Evolutionary conservation across 1,284 basidiomycete species (phyloP).

Genomic region (Ustilago trichophora): DNA sequence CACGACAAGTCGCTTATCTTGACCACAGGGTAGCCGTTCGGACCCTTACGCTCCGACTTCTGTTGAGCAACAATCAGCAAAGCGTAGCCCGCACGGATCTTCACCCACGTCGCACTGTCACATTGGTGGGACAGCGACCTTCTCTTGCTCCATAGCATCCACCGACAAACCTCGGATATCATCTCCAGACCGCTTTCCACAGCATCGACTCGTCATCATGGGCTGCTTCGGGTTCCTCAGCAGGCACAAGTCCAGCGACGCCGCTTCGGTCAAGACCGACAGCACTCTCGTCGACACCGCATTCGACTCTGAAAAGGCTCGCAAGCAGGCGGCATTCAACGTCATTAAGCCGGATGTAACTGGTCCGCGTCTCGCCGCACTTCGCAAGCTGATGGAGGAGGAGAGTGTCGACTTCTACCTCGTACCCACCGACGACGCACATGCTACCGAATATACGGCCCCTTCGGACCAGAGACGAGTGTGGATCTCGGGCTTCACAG

Average conservation of each 20-base stretch:
- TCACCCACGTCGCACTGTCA: too few relatives aligned
- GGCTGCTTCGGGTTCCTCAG: conserved; percentile 40
- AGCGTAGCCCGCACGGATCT: conserved; percentile 12
- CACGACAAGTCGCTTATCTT: background rate
- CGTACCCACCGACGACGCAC: conserved; percentile 85
- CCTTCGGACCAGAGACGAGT: conserved; percentile 80
- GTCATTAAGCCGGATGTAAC: conserved; percentile 31
- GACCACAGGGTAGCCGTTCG: conserved; percentile 9
- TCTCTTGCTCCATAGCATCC: too few relatives aligned
- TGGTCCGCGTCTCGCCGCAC: conserved; percentile 71
- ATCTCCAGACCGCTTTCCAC: too few relatives aligned
- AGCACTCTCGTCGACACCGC: conserved; percentile 30
- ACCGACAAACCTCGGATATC: too few relatives aligned
- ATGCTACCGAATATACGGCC: conserved; percentile 87
- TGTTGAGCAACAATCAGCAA: background rate
- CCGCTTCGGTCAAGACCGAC: conserved; percentile 32
- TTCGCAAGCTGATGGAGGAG: conserved; percentile 49
- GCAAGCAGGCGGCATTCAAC: conserved; percentile 1
- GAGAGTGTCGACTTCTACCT: conserved; percentile 66
- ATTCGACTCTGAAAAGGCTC: conserved; percentile 14
- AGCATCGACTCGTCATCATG: conserved; percentile 8
- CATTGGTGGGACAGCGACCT: too few relatives aligned
- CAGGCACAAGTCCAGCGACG: conserved; percentile 17
- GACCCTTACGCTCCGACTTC: conserved; percentile 10
- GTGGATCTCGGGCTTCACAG: conserved; percentile 85